Conservation (phyloP, 2,329 filamentous ascomycete species). For the Verticillium longisporum region DNA sequence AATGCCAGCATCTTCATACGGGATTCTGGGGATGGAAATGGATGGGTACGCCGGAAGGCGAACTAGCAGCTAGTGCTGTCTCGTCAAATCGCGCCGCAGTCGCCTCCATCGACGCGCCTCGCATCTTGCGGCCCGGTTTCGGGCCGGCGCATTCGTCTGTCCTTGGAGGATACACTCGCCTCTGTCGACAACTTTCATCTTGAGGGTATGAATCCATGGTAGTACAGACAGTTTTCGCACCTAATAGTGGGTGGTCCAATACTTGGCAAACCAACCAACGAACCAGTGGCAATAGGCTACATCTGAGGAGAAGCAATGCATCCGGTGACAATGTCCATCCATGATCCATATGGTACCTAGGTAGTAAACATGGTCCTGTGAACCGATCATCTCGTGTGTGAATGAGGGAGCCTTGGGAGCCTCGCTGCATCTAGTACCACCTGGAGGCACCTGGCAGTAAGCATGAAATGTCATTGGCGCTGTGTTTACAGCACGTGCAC, state of each 20-base stretch:
- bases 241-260: neutral
- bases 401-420: no score
- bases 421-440: no score
- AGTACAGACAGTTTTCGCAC: neutral
- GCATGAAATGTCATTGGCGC: neutral
- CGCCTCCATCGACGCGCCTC: neutral
- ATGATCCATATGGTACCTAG: no score
- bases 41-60: neutral
- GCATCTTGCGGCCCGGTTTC: neutral
- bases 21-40: no score
- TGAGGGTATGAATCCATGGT: neutral
- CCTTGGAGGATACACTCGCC: neutral
- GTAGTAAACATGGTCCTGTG: no score
- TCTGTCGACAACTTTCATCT: neutral
- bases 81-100: neutral
- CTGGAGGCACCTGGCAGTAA: no score
- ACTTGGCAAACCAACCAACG: neutral
- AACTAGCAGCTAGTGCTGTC: neutral
- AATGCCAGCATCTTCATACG: neutral
- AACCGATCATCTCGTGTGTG: no score
- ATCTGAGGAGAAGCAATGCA: no score
- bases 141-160: neutral
- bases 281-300: no score
- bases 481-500: neutral
- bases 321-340: no score